Evolutionary conservation across 2,329 filamentous ascomycete species (phyloP), one percentile per base, ranked within the genome.

Genomic region (Penicillium thymicola): DNA sequence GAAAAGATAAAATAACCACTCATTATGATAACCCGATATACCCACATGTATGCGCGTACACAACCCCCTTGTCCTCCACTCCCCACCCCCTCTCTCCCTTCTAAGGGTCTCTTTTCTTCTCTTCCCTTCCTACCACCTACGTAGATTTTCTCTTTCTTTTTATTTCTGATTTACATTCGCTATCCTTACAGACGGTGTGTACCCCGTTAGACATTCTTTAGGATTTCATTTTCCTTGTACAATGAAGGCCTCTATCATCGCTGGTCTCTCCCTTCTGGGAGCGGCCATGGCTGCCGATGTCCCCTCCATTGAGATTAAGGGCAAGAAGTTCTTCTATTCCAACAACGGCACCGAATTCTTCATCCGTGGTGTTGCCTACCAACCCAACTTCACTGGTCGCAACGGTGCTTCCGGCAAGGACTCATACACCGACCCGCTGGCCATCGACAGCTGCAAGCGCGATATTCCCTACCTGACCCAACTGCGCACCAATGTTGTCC

Each of bases 301-400:
- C 53, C 84, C 81, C 59, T 71, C 77, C 27, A 82, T 84, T 61
- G 76, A 81, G 55, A 78, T 81, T 81, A 92, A 92, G 83, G 87
- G 90, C 66, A 84, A 84, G 72, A 92, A 94, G 77, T 93, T 97
- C 82, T 97, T 95, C 82, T 92, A 89, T 81, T 83, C 89, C 75
- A 89, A 87, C 74, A 89, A 88, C 74, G 87, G 87, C 67, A 88
- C 85, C 25, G 84, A 90, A 78, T 90, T 89, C 81, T 85, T 77
- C 82, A 90, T 97, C 76, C 90, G 89, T 76, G 94, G 94, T 79
- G 82, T 99, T 67, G 94, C 94, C 65, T 99, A 99, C 79, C 94
- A 99, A 81, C 86, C 63, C 49, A 89, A 93, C 67, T 78, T 81
- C 67, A 75, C 70, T 58, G 79, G 83, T 51, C 82, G 85, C 59